These are phyloP conservation scores for Yarrowia deformans DNA, from an alignment of 805 yeast species.

Conservation along the genomic window DNA sequence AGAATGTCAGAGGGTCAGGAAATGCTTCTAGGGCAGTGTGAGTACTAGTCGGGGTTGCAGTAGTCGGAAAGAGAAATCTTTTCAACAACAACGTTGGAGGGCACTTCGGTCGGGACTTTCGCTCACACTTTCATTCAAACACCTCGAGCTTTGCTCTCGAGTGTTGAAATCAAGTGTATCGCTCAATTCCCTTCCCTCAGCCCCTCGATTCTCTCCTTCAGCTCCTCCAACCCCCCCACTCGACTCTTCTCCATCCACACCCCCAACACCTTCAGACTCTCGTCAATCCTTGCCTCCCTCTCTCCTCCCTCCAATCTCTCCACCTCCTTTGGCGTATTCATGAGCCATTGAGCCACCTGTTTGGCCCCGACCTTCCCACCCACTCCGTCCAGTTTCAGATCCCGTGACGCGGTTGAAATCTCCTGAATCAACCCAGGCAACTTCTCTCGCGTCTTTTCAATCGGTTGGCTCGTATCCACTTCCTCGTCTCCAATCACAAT, in stretches of 20 bases:
- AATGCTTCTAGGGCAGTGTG: too few species aligned
- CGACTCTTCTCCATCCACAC: conserved; percentile 24
- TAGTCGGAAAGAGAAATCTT: too few species aligned
- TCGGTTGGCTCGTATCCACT: neutral
- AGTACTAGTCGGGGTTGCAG: too few species aligned
- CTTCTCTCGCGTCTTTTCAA: conserved; percentile 7
- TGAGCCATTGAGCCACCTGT: conserved; percentile 32
- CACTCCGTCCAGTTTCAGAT: conserved; percentile 2
- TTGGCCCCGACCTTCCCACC: conserved; percentile 5
- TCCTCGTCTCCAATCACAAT: conserved; percentile 21
- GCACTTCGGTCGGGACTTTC: too few species aligned
- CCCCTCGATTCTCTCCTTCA: conserved; percentile 11
- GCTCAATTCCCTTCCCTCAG: neutral
- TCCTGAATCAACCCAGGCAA: conserved; percentile 13
- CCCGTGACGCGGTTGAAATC: conserved; percentile 9
- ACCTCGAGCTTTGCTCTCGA: neutral
- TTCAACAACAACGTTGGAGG: too few species aligned
- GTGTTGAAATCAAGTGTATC: too few species aligned
- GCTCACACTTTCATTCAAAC: neutral
- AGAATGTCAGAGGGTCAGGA: too few species aligned
- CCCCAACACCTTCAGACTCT: conserved; percentile 14
- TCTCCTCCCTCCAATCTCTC: conserved; percentile 7
- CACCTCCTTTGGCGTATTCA: conserved; percentile 10
- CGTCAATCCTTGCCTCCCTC: neutral
- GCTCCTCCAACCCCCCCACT: conserved; percentile 7